Percentiles rank a stretch among this genome's conserved stretches.
phyloP scores from a whole-genome alignment of 2,329 filamentous ascomycete genomes.

The Aspergillus sp. region DNA sequence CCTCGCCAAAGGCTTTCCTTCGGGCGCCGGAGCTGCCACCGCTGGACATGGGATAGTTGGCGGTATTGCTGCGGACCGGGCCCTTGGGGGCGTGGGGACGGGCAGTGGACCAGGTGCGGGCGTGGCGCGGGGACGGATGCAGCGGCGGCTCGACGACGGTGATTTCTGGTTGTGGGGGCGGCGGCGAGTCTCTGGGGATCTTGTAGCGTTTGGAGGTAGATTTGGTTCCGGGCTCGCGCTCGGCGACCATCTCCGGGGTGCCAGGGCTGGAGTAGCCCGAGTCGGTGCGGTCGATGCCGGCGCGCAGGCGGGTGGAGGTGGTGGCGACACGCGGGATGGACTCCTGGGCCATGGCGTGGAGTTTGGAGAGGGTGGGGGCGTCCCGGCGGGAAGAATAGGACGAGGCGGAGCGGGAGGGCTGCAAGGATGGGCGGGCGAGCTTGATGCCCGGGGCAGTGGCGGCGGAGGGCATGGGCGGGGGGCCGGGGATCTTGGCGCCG shows the following conservation, averaged over 20 bases:
- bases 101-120: conserved; percentile 28
- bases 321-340: conserved; percentile 35
- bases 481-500: conserved; percentile 21
- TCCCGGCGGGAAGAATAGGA: conserved; percentile 31
- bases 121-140: conserved; percentile 24
- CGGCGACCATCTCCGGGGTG: conserved; percentile 39
- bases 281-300: conserved; percentile 38
- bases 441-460: conserved; percentile 34
- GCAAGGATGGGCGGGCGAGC: conserved; percentile 29
- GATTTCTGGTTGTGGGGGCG: conserved; percentile 17
- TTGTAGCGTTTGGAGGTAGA: conserved; percentile 31
- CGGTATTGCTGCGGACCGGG: conserved; percentile 25
- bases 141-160: conserved; percentile 27
- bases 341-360: conserved; percentile 27
- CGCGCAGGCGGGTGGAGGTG: conserved; percentile 13
- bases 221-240: conserved; percentile 32
- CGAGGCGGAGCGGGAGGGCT: conserved; percentile 30
- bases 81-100: conserved; percentile 16
- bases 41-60: conserved; percentile 19
- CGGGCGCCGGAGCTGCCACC: too few species aligned
- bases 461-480: conserved; percentile 37
- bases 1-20: conserved; percentile 16
- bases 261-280: conserved; percentile 47
- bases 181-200: conserved; percentile 21
- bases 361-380: conserved; percentile 24